phyloP scores from a whole-genome alignment of 2,329 filamentous ascomycete genomes.

The Pseudogymnoascus sp. region DNA sequence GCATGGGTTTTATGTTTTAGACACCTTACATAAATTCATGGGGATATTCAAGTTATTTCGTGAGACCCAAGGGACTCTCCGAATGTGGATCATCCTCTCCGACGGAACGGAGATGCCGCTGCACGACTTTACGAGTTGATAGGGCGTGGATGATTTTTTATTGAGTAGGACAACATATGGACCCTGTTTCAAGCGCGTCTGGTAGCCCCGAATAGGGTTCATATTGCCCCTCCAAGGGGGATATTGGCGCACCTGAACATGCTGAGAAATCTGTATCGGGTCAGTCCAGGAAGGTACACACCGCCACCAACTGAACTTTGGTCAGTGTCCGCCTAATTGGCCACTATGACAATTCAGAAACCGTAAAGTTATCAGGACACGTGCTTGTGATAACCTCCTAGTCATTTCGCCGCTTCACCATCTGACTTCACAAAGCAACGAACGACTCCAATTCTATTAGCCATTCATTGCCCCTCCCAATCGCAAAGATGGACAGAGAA shows the following conservation, averaged over 20 bases:
- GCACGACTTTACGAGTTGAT: not conserved
- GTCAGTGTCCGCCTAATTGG: not conserved
- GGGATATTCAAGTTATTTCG: not conserved
- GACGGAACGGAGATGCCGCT: not conserved
- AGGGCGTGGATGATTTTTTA: not conserved
- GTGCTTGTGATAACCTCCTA: not conserved
- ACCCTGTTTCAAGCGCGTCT: not conserved
- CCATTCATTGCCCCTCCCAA: not conserved
- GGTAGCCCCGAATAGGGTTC: not conserved
- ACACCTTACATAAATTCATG: not conserved
- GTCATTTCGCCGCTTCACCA: not conserved
- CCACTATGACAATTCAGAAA: not conserved
- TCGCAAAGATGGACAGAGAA: conserved; percentile 5
- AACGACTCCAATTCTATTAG: not conserved
- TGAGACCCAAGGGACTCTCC: not conserved
- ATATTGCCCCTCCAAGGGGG: not conserved
- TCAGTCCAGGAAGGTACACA: not conserved
- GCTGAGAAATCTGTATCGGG: not conserved
- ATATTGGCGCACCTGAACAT: not conserved
- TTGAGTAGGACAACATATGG: not conserved
- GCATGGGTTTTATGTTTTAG: not conserved
- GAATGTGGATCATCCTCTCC: not conserved
- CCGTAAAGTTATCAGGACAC: not conserved
- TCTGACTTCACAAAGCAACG: not conserved
- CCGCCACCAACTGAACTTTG: not conserved